phyloP scores from a whole-genome alignment of 2,329 filamentous ascomycete genomes.

The Aspergillus niger region DNA sequence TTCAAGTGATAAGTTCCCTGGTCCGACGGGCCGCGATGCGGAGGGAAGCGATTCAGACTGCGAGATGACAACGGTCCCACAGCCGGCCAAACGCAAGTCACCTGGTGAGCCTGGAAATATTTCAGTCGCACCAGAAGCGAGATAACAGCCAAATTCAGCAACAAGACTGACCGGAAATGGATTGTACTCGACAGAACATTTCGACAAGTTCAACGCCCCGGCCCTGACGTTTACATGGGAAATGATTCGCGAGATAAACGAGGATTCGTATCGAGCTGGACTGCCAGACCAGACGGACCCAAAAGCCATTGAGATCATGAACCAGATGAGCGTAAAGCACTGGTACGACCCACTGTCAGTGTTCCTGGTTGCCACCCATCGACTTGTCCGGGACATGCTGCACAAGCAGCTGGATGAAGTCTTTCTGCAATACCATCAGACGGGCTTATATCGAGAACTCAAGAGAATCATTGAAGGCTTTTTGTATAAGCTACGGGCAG shows the following conservation, averaged over 20 bases:
- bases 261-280: constrained; percentile 57
- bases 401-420: constrained; percentile 51
- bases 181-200: constrained; percentile 23
- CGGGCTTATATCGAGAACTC: constrained; percentile 37
- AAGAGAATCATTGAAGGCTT: constrained; percentile 49
- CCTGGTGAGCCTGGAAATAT: constrained; percentile 1
- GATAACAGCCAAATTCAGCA: neutral
- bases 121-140: neutral
- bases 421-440: constrained; percentile 37
- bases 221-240: constrained; percentile 31
- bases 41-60: constrained; percentile 26
- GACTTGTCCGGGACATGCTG: constrained; percentile 34
- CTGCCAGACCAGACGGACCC: constrained; percentile 62
- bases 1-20: constrained; percentile 36
- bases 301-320: constrained; percentile 62
- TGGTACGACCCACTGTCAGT: constrained; percentile 59
- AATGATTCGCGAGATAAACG: constrained; percentile 58
- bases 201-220: constrained; percentile 24
- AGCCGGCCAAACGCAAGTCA: constrained; percentile 26
- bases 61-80: constrained; percentile 23
- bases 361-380: constrained; percentile 37
- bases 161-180: neutral
- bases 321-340: constrained; percentile 57
- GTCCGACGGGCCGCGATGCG: constrained; percentile 30
- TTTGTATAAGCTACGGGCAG: constrained; percentile 45